phyloP scores from a whole-genome alignment of 805 yeast species.

The Sporopachydermia quercuum region DNA sequence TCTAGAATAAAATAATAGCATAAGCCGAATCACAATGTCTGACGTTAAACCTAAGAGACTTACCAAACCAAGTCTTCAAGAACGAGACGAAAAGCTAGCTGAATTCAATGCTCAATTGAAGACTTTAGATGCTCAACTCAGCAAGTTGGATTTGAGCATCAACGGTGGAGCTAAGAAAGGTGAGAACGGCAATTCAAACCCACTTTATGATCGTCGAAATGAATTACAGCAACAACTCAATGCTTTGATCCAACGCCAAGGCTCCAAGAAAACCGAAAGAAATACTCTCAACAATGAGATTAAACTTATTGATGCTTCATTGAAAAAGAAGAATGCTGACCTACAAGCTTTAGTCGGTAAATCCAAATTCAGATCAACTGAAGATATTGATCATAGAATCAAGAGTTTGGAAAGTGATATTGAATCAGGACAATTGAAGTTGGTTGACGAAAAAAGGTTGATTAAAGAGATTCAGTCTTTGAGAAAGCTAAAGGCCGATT shows the following conservation, averaged over 20 bases:
- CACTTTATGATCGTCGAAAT: neutral
- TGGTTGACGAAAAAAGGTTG: constrained; percentile 80
- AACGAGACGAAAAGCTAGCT: neutral
- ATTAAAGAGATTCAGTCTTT: constrained; percentile 77
- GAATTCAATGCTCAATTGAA: neutral
- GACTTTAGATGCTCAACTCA: neutral
- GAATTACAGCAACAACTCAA: neutral
- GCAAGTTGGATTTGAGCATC: neutral
- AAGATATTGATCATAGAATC: constrained; percentile 21
- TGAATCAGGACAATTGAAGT: constrained; percentile 62
- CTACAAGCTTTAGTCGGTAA: constrained; percentile 59
- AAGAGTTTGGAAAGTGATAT: constrained; percentile 50
- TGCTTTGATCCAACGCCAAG: neutral
- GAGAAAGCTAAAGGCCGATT: constrained; percentile 69
- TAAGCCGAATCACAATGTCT: neutral
- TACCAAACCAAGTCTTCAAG: neutral
- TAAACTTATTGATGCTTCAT: constrained; percentile 47
- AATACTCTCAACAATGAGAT: constrained; percentile 43
- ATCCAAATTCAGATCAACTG: constrained; percentile 36
- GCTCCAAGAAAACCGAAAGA: constrained; percentile 24
- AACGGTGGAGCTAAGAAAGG: neutral
- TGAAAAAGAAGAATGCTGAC: constrained; percentile 66
- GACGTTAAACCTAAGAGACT: neutral
- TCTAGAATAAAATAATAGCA: too few species aligned
- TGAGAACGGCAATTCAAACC: neutral